These are phyloP conservation scores for Daldinia concentrica DNA, from an alignment of 495 filamentous ascomycete species.

Conservation along the genomic window DNA sequence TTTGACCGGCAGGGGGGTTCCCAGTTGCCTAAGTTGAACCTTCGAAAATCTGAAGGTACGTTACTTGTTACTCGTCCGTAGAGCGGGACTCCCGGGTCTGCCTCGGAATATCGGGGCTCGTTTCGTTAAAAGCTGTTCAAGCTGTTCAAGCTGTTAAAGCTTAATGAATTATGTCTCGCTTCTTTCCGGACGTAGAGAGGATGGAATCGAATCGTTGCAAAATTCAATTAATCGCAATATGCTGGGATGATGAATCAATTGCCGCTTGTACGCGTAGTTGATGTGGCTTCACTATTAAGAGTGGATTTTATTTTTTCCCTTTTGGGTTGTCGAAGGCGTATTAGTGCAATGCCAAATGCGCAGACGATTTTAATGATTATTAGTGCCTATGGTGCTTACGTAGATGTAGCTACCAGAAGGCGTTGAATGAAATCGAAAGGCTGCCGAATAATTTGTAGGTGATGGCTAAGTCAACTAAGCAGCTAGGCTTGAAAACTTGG, in stretches of 20 bases:
- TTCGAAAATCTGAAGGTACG: constrained; percentile 7
- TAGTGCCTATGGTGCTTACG: constrained; percentile 35
- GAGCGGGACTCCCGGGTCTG: constrained; percentile 34
- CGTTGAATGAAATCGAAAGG: constrained; percentile 20
- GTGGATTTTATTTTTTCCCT: constrained; percentile 28
- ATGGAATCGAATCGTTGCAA: constrained; percentile 27
- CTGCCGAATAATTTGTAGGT: constrained; percentile 17
- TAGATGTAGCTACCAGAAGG: constrained; percentile 26
- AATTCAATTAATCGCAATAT: constrained; percentile 7
- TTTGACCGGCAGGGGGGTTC: constrained; percentile 26
- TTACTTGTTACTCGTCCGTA: constrained; percentile 28
- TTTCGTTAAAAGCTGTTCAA: constrained; percentile 15
- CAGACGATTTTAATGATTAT: constrained; percentile 20
- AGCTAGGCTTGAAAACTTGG: constrained; percentile 25
- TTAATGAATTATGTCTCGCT: constrained; percentile 29
- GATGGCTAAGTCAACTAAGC: constrained; percentile 32
- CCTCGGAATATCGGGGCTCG: constrained; percentile 33
- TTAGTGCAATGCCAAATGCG: constrained; percentile 19
- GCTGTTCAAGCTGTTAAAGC: constrained; percentile 10
- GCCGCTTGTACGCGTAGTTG: constrained; percentile 25
- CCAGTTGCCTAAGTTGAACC: background rate
- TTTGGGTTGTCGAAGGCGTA: constrained; percentile 13
- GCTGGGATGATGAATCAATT: constrained; percentile 10
- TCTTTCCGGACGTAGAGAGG: constrained; percentile 18
- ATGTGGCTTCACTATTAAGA: constrained; percentile 29